These are phyloP conservation scores for Fistulifera solaris DNA, from an alignment of 108 stramenopile species.

Conservation along the genomic window DNA sequence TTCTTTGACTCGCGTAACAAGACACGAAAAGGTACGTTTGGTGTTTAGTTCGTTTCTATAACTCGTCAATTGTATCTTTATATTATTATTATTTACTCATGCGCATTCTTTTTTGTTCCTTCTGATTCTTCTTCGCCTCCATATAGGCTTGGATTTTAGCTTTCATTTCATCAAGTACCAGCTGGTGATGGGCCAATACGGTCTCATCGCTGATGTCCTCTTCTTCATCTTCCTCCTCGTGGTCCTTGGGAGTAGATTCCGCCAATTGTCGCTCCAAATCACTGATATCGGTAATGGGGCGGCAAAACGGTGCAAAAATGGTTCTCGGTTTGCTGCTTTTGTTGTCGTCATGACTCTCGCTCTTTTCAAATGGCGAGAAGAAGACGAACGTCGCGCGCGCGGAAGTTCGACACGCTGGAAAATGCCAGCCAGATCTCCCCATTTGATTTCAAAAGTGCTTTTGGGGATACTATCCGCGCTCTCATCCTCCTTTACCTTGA, in stretches of 20 bases:
- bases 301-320: slow-evolving; percentile 72
- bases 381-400: slow-evolving; percentile 2
- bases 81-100: too few species aligned
- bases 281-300: slow-evolving; percentile 20
- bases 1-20: too few species aligned
- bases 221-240: slow-evolving; percentile 31
- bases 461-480: slow-evolving; percentile 8
- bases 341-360: too few species aligned
- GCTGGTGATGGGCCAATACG: slow-evolving; percentile 55
- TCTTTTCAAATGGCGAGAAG: background rate
- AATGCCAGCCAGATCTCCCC: slow-evolving; percentile 68
- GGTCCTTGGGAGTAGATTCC: too few species aligned
- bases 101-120: background rate
- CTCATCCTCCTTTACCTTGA: too few species aligned
- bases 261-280: slow-evolving; percentile 10
- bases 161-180: slow-evolving; percentile 70
- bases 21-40: too few species aligned
- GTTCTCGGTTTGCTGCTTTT: slow-evolving; percentile 11
- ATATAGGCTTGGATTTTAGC: slow-evolving; percentile 41
- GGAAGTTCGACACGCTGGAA: slow-evolving; percentile 47
- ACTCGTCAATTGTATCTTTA: too few species aligned
- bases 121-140: slow-evolving; percentile 23
- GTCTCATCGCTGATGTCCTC: slow-evolving; percentile 72
- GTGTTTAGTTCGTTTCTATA: too few species aligned
- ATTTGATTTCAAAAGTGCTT: slow-evolving; percentile 63